Evolutionary conservation across 1,139 yeast species (phyloP).

Genomic region (Diutina siamensis): DNA sequence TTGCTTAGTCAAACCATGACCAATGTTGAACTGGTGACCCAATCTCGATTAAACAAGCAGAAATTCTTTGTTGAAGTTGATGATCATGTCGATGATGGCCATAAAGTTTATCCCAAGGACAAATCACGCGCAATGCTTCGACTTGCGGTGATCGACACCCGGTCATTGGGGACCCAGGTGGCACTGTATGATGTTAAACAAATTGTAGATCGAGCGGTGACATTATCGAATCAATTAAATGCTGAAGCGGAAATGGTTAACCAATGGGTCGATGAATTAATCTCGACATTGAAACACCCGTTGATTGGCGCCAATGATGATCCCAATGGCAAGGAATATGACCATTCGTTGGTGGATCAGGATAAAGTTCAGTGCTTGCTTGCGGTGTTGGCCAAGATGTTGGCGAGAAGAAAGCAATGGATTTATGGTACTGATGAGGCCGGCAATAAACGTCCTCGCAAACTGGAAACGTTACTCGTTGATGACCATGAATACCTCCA

Average conservation of each 20-base stretch:
- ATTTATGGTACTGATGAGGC: slow-evolving; percentile 1
- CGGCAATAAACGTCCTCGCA: background rate
- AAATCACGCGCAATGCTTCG: slow-evolving; percentile 14
- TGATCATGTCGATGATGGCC: slow-evolving; percentile 21
- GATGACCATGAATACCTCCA: background rate
- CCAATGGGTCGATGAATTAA: slow-evolving; percentile 38
- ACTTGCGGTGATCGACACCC: slow-evolving; percentile 17
- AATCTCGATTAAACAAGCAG: slow-evolving; percentile 17
- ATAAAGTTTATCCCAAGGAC: slow-evolving; percentile 22
- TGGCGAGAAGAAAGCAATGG: background rate
- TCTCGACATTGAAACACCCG: slow-evolving; percentile 32
- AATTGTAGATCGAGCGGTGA: slow-evolving; percentile 21
- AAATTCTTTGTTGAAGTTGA: slow-evolving; percentile 11
- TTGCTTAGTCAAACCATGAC: slow-evolving; percentile 36
- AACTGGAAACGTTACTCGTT: background rate
- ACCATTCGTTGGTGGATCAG: slow-evolving; percentile 59
- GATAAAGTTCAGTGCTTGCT: slow-evolving; percentile 19
- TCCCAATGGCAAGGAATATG: slow-evolving; percentile 73
- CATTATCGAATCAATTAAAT: slow-evolving; percentile 18
- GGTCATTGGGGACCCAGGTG: slow-evolving; percentile 15
- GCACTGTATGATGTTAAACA: slow-evolving; percentile 15
- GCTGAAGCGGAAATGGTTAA: slow-evolving; percentile 47
- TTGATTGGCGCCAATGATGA: slow-evolving; percentile 32
- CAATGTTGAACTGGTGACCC: slow-evolving; percentile 19
- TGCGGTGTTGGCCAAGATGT: background rate